Percentiles rank a stretch among this genome's conserved stretches.
These are phyloP conservation scores for Pascua sp. DNA, from an alignment of 1,284 basidiomycete species.

Conservation along the genomic window DNA sequence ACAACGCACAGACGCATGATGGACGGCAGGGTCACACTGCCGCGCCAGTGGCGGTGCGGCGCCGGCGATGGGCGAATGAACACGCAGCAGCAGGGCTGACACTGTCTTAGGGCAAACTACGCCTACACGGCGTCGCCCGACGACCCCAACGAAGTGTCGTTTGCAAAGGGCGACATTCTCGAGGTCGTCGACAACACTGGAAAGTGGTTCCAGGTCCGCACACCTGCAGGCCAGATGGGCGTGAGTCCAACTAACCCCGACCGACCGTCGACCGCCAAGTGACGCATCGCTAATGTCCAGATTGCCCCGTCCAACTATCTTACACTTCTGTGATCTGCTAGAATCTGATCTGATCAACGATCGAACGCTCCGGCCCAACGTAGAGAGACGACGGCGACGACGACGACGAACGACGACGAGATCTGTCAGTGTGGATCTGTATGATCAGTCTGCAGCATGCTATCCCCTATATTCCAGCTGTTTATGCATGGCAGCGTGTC, in stretches of 20 bases:
- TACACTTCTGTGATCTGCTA: slow-evolving; percentile 20
- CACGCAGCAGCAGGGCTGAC: too few relatives aligned
- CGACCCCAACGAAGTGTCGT: slow-evolving; percentile 94
- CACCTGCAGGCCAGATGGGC: slow-evolving; percentile 75
- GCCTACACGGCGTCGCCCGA: slow-evolving; percentile 84
- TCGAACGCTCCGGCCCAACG: background rate
- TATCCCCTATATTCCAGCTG: too few relatives aligned
- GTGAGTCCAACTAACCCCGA: too few relatives aligned
- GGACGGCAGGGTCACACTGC: background rate
- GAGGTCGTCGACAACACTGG: slow-evolving; percentile 90
- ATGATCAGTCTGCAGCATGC: too few relatives aligned
- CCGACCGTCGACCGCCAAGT: too few relatives aligned
- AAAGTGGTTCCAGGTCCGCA: slow-evolving; percentile 94
- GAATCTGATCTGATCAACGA: background rate
- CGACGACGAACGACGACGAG: background rate
- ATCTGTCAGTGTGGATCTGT: too few relatives aligned
- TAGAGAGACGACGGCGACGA: background rate
- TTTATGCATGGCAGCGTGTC: too few relatives aligned
- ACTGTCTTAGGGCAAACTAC: slow-evolving; percentile 35
- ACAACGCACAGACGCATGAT: background rate
- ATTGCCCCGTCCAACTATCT: slow-evolving; percentile 48
- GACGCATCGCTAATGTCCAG: slow-evolving; percentile 10
- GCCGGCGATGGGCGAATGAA: too few relatives aligned
- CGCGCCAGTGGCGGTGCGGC: slow-evolving; percentile 4
- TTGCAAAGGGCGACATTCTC: slow-evolving; percentile 86